These are phyloP conservation scores for Salvia sclarea DNA, from an alignment of 305 asterid genomes.

Conservation along the genomic window DNA sequence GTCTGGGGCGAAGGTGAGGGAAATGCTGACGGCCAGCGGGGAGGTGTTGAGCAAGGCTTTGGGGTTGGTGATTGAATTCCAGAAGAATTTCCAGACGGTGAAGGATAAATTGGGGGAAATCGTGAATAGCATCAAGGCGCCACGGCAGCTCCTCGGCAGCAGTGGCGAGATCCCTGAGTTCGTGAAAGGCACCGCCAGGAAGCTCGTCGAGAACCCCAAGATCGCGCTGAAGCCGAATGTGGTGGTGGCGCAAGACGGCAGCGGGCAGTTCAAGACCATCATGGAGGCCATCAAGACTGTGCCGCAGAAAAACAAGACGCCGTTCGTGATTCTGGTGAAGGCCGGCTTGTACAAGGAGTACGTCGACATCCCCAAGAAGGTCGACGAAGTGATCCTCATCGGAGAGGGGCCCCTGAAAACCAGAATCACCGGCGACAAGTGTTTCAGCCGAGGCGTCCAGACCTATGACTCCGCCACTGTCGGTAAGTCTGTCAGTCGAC, in stretches of 20 bases:
- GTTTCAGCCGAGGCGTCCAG: constrained; percentile 47
- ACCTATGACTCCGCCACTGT: constrained; percentile 58
- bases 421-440: constrained; percentile 57
- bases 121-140: constrained; percentile 33
- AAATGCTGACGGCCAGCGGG: constrained; percentile 39
- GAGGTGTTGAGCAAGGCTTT: constrained; percentile 69
- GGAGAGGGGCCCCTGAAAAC: constrained; percentile 82
- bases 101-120: constrained; percentile 39
- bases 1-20: too few relatives aligned
- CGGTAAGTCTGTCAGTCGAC: constrained; percentile 46
- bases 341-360: constrained; percentile 66
- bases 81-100: constrained; percentile 29
- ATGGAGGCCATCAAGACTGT: constrained; percentile 38
- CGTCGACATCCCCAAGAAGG: constrained; percentile 44
- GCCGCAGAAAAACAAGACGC: constrained; percentile 33
- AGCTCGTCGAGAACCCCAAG: too few relatives aligned
- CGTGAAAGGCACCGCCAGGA: neutral
- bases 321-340: constrained; percentile 47
- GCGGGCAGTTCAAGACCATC: constrained; percentile 50
- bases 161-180: neutral
- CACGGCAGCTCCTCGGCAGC: constrained; percentile 17
- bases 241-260: constrained; percentile 65
- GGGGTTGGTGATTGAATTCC: constrained; percentile 60
- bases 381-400: constrained; percentile 43
- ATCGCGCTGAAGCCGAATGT: constrained; percentile 35